These are phyloP conservation scores for Chamaenerion angustifolium DNA, from an alignment of 345 rosid genomes.

Conservation along the genomic window DNA sequence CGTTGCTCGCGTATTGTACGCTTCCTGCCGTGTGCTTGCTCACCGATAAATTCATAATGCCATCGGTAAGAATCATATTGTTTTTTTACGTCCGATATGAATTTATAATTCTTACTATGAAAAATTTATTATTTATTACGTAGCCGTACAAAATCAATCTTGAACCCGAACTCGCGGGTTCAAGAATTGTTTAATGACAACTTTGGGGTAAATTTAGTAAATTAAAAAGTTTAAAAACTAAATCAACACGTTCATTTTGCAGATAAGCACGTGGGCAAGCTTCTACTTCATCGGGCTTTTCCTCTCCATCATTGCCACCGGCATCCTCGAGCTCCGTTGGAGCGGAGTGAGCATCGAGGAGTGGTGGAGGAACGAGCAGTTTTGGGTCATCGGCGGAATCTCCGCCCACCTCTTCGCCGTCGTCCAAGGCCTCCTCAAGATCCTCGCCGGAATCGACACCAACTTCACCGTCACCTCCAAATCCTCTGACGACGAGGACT, in stretches of 20 bases:
- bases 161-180: no score
- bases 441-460: constrained; percentile 85
- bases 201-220: no score
- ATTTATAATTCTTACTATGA: no score
- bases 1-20: constrained; percentile 81
- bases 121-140: no score
- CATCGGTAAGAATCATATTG: constrained; percentile 36
- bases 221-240: no score
- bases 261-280: constrained; percentile 95
- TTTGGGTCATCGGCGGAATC: constrained; percentile 94
- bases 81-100: no score
- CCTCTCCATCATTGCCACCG: constrained; percentile 64
- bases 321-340: constrained; percentile 87
- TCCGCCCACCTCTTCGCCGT: constrained; percentile 94
- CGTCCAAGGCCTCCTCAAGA: constrained; percentile 71
- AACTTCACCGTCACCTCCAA: constrained; percentile 95
- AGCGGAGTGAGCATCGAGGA: constrained; percentile 98
- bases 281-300: constrained; percentile 80
- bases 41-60: constrained; percentile 96
- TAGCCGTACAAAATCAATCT: no score
- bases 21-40: constrained; percentile 93
- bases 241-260: constrained; percentile 5
- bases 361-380: constrained; percentile 99
- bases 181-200: no score
- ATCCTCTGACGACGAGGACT: constrained; percentile 74